A percentile compares a stretch with the other conserved stretches of the same genome.
Conservation (phyloP, 2,329 filamentous ascomycete genomes). For the Thyridium curvatum region DNA sequence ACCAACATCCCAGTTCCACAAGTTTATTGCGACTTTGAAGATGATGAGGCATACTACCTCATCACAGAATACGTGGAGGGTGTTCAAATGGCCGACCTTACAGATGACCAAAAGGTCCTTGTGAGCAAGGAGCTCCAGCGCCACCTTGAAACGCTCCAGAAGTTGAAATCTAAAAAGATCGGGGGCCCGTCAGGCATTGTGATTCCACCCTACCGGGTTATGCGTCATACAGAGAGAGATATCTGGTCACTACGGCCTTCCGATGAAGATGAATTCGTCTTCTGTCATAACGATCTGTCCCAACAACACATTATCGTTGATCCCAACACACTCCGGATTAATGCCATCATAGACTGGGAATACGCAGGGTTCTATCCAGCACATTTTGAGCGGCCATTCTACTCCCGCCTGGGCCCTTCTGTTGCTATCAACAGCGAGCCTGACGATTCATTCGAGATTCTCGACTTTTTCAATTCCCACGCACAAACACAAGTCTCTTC, state of each 20-base stretch:
- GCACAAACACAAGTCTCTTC: no score
- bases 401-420: conserved; percentile 13
- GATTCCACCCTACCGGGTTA: conserved; percentile 20
- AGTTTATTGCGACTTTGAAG: conserved; percentile 18
- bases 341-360: conserved; percentile 19
- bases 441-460: no score
- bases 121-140: conserved; percentile 18
- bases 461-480: no score
- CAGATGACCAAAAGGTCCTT: conserved; percentile 13
- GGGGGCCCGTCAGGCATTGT: conserved; percentile 20
- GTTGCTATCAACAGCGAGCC: conserved; percentile 17
- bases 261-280: conserved; percentile 12
- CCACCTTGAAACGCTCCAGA: conserved; percentile 16
- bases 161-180: conserved; percentile 16
- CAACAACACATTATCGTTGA: conserved; percentile 17
- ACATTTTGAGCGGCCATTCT: conserved; percentile 19
- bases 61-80: conserved; percentile 22
- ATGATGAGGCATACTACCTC: conserved; percentile 21
- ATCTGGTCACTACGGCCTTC: conserved; percentile 14
- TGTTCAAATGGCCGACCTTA: conserved; percentile 18
- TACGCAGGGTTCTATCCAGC: conserved; percentile 17
- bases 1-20: conserved; percentile 21
- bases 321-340: conserved; percentile 15
- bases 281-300: conserved; percentile 18
- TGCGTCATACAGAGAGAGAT: conserved; percentile 13